Conservation (phyloP, 78 protist genomes). For the Chrysochromulina tobinii region DNA sequence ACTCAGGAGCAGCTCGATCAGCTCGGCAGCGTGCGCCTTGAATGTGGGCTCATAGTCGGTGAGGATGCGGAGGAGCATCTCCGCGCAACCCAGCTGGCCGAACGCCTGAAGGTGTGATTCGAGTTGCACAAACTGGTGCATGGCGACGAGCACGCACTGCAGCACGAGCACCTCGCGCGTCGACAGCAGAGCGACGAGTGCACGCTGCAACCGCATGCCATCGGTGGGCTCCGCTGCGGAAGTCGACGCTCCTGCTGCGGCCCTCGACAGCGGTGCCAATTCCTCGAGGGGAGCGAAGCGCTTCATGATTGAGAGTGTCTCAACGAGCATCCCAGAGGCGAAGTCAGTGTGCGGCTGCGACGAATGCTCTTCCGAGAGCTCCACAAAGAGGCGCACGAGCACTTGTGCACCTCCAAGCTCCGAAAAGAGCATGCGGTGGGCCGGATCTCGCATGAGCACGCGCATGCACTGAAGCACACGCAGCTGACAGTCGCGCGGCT, state of each 20-base stretch:
- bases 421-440: background rate
- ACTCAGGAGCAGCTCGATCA: background rate
- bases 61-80: slow-evolving; percentile 22
- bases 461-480: slow-evolving; percentile 21
- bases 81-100: background rate
- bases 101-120: background rate
- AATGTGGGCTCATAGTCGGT: background rate
- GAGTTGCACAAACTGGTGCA: background rate
- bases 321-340: slow-evolving; percentile 9
- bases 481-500: background rate
- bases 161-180: slow-evolving; percentile 29
- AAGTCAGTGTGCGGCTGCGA: background rate
- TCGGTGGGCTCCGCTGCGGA: too few relatives aligned
- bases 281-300: slow-evolving; percentile 1
- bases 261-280: background rate
- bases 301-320: background rate
- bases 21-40: slow-evolving; percentile 15
- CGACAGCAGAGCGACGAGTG: background rate
- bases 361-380: background rate
- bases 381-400: background rate
- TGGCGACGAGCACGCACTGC: slow-evolving; percentile 37
- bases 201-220: background rate
- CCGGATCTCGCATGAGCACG: slow-evolving; percentile 9
- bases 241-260: too few relatives aligned
- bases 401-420: background rate